A percentile compares a stretch with the other conserved stretches of the same genome.
Evolutionary conservation across 768 basidiomycete species (phyloP).

Genomic region (Daedaleopsis nitida): DNA sequence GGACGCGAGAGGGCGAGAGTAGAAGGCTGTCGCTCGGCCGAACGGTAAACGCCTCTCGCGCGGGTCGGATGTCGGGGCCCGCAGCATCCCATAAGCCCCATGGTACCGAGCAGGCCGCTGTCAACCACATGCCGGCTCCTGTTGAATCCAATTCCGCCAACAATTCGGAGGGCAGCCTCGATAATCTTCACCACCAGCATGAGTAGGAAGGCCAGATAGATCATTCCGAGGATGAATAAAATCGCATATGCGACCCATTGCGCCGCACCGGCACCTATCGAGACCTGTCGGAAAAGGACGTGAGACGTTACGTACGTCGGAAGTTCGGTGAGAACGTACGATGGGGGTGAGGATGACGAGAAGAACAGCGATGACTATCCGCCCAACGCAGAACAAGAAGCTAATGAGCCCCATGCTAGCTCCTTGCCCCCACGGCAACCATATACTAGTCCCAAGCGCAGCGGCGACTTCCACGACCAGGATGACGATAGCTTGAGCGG

Average conservation of each 20-base stretch:
- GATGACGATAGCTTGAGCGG: constrained; percentile 88
- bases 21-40: constrained; percentile 22
- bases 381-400: constrained; percentile 88
- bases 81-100: constrained; percentile 69
- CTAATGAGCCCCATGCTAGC: constrained; percentile 96
- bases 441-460: constrained; percentile 87
- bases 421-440: constrained; percentile 96
- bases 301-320: constrained; percentile 20
- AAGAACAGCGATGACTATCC: constrained; percentile 88
- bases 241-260: constrained; percentile 97
- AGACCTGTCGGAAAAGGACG: constrained; percentile 55
- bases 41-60: constrained; percentile 15
- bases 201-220: constrained; percentile 79
- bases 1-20: constrained; percentile 29
- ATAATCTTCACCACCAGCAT: constrained; percentile 85
- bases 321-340: constrained; percentile 50
- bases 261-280: constrained; percentile 75
- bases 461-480: constrained; percentile 86
- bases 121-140: constrained; percentile 78
- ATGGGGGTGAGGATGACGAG: constrained; percentile 88
- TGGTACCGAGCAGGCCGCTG: constrained; percentile 84
- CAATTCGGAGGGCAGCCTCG: constrained; percentile 79
- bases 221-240: constrained; percentile 77
- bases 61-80: constrained; percentile 44
- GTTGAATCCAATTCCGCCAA: constrained; percentile 82